These are phyloP conservation scores for Pseudogymnoascus pannorum DNA, from an alignment of 2,329 filamentous ascomycete species.

Conservation along the genomic window DNA sequence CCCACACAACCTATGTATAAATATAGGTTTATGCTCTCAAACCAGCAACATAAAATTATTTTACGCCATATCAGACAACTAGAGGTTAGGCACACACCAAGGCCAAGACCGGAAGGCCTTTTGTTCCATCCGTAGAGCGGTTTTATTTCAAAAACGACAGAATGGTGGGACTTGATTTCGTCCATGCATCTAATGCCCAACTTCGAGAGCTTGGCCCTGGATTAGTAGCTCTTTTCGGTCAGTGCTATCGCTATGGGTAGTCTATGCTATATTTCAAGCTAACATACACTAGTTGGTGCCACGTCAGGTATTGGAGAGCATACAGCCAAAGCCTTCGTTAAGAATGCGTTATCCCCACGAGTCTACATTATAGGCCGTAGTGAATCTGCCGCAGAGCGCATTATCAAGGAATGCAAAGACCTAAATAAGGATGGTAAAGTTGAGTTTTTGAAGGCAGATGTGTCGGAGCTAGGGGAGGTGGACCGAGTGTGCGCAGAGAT, in stretches of 20 bases:
- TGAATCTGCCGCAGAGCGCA: slow-evolving; percentile 32
- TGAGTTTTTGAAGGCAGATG: slow-evolving; percentile 40
- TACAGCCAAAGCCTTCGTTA: slow-evolving; percentile 39
- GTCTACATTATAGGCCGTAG: slow-evolving; percentile 44
- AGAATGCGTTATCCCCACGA: slow-evolving; percentile 33
- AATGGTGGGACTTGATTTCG: slow-evolving; percentile 25
- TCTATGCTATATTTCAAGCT: not conserved
- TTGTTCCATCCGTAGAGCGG: not conserved
- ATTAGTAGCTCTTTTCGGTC: slow-evolving; percentile 26
- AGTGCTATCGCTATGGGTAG: not conserved
- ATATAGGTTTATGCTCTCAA: not conserved
- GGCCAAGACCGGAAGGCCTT: not conserved
- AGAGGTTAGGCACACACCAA: not conserved
- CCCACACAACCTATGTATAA: not conserved
- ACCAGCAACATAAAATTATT: not conserved
- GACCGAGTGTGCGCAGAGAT: slow-evolving; percentile 45
- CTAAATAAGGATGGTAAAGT: slow-evolving; percentile 39
- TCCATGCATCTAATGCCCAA: slow-evolving; percentile 23
- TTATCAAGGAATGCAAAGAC: slow-evolving; percentile 35
- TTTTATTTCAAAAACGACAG: not conserved
- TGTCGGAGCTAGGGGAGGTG: slow-evolving; percentile 40
- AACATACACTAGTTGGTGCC: slow-evolving; percentile 30
- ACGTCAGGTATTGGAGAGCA: slow-evolving; percentile 45
- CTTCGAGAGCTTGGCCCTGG: slow-evolving; percentile 25
- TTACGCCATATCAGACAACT: not conserved